These are phyloP conservation scores for Xylaria sp. DNA, from an alignment of 2,329 filamentous ascomycete species.

Conservation along the genomic window DNA sequence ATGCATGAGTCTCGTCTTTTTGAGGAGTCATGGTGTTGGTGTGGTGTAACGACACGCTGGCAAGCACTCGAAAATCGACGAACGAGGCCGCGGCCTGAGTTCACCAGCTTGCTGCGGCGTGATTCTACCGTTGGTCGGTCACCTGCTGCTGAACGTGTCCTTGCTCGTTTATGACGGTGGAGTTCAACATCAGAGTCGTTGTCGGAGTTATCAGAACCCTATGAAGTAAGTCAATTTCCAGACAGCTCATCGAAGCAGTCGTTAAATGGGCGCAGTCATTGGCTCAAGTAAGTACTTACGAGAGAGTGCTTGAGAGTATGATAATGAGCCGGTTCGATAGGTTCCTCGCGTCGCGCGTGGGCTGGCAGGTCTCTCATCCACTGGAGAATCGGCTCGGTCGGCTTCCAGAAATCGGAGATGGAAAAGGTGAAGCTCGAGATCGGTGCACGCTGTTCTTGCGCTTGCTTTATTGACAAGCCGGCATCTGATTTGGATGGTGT, in stretches of 20 bases:
- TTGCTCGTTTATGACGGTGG: constrained; percentile 45
- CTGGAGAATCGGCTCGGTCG: constrained; percentile 41
- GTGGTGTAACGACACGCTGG: constrained; percentile 35
- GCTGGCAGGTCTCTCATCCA: constrained; percentile 47
- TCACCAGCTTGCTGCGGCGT: constrained; percentile 31
- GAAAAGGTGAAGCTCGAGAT: constrained; percentile 45
- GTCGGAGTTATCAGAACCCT: constrained; percentile 37
- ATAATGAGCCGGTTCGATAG: constrained; percentile 37
- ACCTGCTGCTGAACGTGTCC: constrained; percentile 20
- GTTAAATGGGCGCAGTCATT: neutral
- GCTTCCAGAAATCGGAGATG: constrained; percentile 43
- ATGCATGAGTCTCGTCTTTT: constrained; percentile 6
- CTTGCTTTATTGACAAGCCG: constrained; percentile 13
- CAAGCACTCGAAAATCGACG: constrained; percentile 42
- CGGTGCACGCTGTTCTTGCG: constrained; percentile 41
- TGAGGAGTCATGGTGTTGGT: neutral
- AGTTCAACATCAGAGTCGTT: constrained; percentile 29
- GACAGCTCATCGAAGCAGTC: neutral
- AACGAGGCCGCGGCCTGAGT: constrained; percentile 36
- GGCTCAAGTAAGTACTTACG: constrained; percentile 36
- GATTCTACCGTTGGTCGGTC: constrained; percentile 24
- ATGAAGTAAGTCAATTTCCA: neutral
- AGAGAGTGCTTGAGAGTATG: constrained; percentile 43
- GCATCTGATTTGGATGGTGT: constrained; percentile 3
- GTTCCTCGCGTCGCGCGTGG: constrained; percentile 32